These are phyloP conservation scores for Entrophospora sp. DNA, from an alignment of 192 early-diverging fungal genomes.

Conservation along the genomic window DNA sequence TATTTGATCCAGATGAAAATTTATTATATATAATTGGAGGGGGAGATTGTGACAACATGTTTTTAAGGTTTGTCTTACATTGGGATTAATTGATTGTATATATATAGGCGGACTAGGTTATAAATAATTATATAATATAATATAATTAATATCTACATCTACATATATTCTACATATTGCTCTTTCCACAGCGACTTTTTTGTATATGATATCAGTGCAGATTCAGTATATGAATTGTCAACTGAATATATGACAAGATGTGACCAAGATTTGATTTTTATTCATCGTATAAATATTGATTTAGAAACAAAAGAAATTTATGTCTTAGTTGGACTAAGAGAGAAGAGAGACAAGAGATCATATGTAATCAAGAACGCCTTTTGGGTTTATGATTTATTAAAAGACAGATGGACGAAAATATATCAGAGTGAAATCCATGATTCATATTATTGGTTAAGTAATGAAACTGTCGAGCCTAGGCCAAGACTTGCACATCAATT, in stretches of 20 bases:
- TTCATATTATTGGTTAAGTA: constrained; percentile 15
- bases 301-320: constrained; percentile 70
- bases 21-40: constrained; percentile 81
- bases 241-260: constrained; percentile 64
- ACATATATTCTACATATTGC: no score
- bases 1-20: constrained; percentile 48
- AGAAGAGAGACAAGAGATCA: constrained; percentile 40
- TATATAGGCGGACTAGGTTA: no score
- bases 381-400: constrained; percentile 61
- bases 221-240: constrained; percentile 70
- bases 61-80: constrained; percentile 32
- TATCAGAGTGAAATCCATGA: constrained; percentile 53
- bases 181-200: constrained; percentile 73
- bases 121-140: no score
- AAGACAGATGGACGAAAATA: constrained; percentile 50
- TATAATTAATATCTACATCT: no score
- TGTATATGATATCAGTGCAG: constrained; percentile 71
- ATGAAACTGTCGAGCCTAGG: constrained; percentile 46
- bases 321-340: constrained; percentile 66
- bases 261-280: constrained; percentile 76
- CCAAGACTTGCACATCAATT: constrained; percentile 91
- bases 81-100: background rate
- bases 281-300: constrained; percentile 79
- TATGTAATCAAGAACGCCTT: constrained; percentile 66
- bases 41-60: constrained; percentile 77